phyloP scores from a whole-genome alignment of 768 basidiomycete genomes.

The Mycena floridula region DNA sequence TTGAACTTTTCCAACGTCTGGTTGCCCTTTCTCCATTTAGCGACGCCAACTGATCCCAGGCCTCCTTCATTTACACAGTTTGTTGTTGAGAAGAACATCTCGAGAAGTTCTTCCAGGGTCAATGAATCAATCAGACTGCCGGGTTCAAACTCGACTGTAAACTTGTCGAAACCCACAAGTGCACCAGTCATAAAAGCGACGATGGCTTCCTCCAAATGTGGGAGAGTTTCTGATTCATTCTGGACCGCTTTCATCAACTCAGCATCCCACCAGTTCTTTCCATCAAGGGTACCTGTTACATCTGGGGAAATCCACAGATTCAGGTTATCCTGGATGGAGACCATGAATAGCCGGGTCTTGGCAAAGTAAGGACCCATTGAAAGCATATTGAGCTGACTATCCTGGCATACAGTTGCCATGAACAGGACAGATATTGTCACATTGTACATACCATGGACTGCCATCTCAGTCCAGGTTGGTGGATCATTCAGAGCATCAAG shows the following conservation, averaged over 20 bases:
- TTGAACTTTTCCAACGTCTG: slow-evolving; percentile 3
- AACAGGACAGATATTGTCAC: slow-evolving; percentile 17
- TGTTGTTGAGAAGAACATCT: slow-evolving; percentile 14
- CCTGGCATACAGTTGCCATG: slow-evolving; percentile 12
- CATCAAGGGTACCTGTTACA: slow-evolving; percentile 9
- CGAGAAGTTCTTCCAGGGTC: slow-evolving; percentile 1
- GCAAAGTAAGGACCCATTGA: slow-evolving; percentile 15
- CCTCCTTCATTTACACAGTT: slow-evolving; percentile 24
- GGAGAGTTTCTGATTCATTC: too few species aligned
- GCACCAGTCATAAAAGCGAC: slow-evolving; percentile 16
- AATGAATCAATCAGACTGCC: slow-evolving; percentile 13
- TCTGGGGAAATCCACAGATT: slow-evolving; percentile 9
- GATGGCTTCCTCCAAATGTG: too few species aligned
- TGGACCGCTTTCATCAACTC: slow-evolving; percentile 9
- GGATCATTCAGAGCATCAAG: slow-evolving; percentile 14
- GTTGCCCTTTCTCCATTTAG: not conserved
- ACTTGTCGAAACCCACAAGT: slow-evolving; percentile 14
- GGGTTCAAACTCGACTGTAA: slow-evolving; percentile 18
- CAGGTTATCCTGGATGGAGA: slow-evolving; percentile 11
- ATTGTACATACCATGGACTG: slow-evolving; percentile 14
- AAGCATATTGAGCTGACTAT: slow-evolving; percentile 18
- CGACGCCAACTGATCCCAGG: slow-evolving; percentile 8
- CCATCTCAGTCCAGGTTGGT: slow-evolving; percentile 21
- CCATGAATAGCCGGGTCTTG: slow-evolving; percentile 8
- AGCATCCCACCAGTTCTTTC: slow-evolving; percentile 5